A percentile compares a stretch with the other conserved stretches of the same genome.
phyloP scores from a whole-genome alignment of 2,329 filamentous ascomycete genomes.

The Daldinia sp. region DNA sequence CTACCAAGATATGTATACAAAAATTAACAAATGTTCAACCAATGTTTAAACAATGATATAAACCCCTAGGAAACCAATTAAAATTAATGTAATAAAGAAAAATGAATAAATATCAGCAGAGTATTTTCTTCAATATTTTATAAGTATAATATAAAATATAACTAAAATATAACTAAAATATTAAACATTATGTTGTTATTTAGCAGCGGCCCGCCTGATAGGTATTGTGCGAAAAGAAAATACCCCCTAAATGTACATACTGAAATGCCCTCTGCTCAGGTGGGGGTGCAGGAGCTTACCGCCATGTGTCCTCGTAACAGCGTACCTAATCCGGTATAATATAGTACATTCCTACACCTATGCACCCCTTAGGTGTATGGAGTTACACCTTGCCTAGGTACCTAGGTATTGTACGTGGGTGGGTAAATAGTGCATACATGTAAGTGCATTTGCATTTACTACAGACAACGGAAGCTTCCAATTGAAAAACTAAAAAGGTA shows the following conservation, averaged over 20 bases:
- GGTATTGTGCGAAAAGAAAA: not conserved
- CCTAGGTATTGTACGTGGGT: too few relatives aligned
- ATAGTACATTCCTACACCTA: not conserved
- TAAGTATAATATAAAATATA: too few relatives aligned
- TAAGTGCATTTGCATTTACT: slow-evolving; percentile 25
- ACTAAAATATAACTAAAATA: too few relatives aligned
- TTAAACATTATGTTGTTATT: too few relatives aligned
- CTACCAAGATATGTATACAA: too few relatives aligned
- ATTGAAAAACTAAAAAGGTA: slow-evolving; percentile 1
- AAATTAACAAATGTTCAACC: too few relatives aligned
- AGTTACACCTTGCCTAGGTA: not conserved
- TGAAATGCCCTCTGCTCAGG: not conserved
- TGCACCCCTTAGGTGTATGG: not conserved
- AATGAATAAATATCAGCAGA: too few relatives aligned
- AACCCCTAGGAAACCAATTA: too few relatives aligned
- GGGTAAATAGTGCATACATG: not conserved
- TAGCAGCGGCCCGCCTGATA: too few relatives aligned
- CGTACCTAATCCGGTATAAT: slow-evolving; percentile 16
- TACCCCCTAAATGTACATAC: not conserved
- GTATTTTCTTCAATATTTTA: too few relatives aligned
- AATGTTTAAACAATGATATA: too few relatives aligned
- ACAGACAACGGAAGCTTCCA: slow-evolving; percentile 25
- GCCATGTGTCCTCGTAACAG: slow-evolving; percentile 9
- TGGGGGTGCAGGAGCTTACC: slow-evolving; percentile 13
- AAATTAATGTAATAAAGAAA: too few relatives aligned